These are phyloP conservation scores for Sporodiniella umbellata DNA, from an alignment of 371 early-diverging fungal genomes.

Conservation along the genomic window DNA sequence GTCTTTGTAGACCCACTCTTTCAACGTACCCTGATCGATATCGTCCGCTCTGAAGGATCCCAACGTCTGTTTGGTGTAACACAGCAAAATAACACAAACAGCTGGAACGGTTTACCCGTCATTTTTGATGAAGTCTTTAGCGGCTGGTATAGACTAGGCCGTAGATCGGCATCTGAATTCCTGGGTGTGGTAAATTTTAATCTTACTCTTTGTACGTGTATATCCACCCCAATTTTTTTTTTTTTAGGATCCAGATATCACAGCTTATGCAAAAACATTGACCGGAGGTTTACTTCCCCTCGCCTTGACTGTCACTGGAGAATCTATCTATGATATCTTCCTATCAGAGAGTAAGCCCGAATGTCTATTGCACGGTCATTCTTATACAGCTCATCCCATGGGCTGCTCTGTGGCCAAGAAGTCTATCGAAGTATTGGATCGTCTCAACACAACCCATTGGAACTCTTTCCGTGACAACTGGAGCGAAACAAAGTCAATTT, in stretches of 20 bases:
- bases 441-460: slow-evolving; percentile 31
- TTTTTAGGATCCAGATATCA: slow-evolving; percentile 69
- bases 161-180: slow-evolving; percentile 60
- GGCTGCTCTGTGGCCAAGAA: slow-evolving; percentile 74
- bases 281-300: slow-evolving; percentile 78
- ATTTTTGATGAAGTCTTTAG: slow-evolving; percentile 86
- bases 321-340: slow-evolving; percentile 67
- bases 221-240: slow-evolving; percentile 8
- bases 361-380: slow-evolving; percentile 80
- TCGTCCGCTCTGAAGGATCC: slow-evolving; percentile 52
- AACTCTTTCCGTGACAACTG: slow-evolving; percentile 39
- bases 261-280: slow-evolving; percentile 75
- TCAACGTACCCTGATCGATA: slow-evolving; percentile 64
- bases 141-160: slow-evolving; percentile 77
- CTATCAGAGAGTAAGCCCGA: slow-evolving; percentile 64
- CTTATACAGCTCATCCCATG: slow-evolving; percentile 84
- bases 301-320: slow-evolving; percentile 68
- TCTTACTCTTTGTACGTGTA: neutral
- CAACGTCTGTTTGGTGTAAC: slow-evolving; percentile 22
- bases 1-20: slow-evolving; percentile 80
- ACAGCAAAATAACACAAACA: slow-evolving; percentile 9
- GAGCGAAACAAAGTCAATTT: slow-evolving; percentile 32
- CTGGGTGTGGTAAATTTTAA: slow-evolving; percentile 58
- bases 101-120: slow-evolving; percentile 67
- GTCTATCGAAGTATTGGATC: slow-evolving; percentile 53